Percentiles rank a stretch among this genome's conserved stretches.
Evolutionary conservation across 2,329 filamentous ascomycete species (phyloP).

Genomic region (Paecilomyces sp.): DNA sequence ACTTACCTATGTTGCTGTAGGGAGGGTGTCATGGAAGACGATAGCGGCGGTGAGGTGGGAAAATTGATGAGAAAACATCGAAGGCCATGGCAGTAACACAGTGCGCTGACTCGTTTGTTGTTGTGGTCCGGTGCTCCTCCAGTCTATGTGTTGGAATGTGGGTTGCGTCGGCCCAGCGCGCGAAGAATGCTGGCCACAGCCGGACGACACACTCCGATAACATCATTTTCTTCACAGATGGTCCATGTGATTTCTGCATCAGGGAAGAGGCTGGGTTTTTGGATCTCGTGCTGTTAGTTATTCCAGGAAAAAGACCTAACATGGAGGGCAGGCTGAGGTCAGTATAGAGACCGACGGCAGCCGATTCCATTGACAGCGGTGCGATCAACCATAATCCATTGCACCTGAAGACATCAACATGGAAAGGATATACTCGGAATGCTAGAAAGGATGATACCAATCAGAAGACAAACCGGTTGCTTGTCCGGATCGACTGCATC

Average conservation of each 20-base stretch:
- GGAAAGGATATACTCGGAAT: neutral
- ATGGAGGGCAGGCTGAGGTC: neutral
- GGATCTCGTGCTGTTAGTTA: neutral
- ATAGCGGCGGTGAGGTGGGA: neutral
- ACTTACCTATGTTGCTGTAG: slow-evolving; percentile 1
- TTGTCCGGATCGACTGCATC: neutral
- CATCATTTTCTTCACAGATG: neutral
- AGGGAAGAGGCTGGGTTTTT: neutral
- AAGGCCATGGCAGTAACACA: neutral
- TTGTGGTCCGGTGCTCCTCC: slow-evolving; percentile 9
- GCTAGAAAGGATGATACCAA: neutral
- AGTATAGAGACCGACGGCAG: neutral
- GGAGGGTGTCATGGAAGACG: neutral
- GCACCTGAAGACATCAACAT: neutral
- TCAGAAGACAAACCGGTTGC: neutral
- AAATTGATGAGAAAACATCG: neutral
- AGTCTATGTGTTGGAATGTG: slow-evolving; percentile 17
- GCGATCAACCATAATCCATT: neutral
- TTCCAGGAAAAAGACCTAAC: neutral
- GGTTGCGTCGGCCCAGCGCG: slow-evolving; percentile 16
- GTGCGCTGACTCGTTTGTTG: slow-evolving; percentile 21
- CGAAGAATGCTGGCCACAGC: slow-evolving; percentile 23
- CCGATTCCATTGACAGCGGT: neutral
- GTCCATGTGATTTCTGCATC: neutral
- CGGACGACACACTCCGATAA: neutral